Percentiles rank a stretch among this genome's conserved stretches.
Conservation (phyloP, 306 rosid species). For the Trifolium dubium region DNA sequence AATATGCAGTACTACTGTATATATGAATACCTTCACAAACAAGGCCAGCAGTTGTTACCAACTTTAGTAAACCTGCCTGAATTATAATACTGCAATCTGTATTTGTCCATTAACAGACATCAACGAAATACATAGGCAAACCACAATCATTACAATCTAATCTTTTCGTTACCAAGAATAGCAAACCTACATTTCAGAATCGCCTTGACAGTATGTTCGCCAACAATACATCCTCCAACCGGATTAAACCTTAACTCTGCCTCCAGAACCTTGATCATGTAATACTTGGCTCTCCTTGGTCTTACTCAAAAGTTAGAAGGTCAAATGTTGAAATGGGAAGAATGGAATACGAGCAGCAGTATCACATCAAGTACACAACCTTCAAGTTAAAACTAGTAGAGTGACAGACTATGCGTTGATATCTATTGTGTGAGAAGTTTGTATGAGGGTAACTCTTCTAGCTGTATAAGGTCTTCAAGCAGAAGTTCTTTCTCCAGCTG, state of each 20-base stretch:
- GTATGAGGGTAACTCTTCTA: constrained; percentile 90
- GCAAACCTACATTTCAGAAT: constrained; percentile 47
- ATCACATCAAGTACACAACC: constrained; percentile 60
- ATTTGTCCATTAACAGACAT: constrained; percentile 42
- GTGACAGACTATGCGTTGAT: constrained; percentile 35
- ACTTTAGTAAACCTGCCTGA: constrained; percentile 38
- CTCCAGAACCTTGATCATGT: constrained; percentile 50
- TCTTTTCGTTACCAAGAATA: constrained; percentile 39
- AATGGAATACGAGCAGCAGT: constrained; percentile 41
- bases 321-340: constrained; percentile 46
- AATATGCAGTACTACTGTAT: constrained; percentile 39
- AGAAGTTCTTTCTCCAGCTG: constrained; percentile 95
- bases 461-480: constrained; percentile 69
- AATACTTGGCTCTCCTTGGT: constrained; percentile 34
- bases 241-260: constrained; percentile 36
- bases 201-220: constrained; percentile 30
- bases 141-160: constrained; percentile 49
- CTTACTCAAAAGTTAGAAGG: constrained; percentile 48
- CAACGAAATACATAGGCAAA: constrained; percentile 47
- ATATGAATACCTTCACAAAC: constrained; percentile 41
- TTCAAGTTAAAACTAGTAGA: constrained; percentile 44
- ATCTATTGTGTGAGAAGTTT: constrained; percentile 72
- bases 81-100: constrained; percentile 50
- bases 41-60: constrained; percentile 41
- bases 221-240: constrained; percentile 40